Base-by-base conservation (phyloP, 371 early-diverging fungal species). In the Lichtheimia ramosa region DNA sequence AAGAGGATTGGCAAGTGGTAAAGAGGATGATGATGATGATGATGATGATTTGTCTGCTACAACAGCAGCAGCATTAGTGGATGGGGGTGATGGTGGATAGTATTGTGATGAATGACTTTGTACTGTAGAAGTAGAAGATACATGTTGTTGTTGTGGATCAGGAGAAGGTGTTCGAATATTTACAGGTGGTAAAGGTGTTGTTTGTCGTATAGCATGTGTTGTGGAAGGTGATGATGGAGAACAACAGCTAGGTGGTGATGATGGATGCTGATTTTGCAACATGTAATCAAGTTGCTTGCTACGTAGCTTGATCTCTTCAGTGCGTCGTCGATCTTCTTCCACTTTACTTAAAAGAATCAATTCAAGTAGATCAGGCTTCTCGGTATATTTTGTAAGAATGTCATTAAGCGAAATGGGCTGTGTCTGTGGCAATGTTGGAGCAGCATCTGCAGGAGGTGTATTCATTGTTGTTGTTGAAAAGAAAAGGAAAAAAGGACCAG, bases 321-420 rank as follows among this genome's bases (percentile, higher is more conserved):
- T 71, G 62, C 69, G 69, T 43, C 81, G 78, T 41, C 70, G 67
- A 52, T 81, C 81, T 53, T 81, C 81, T 56, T 81, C 74, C 2
- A 75, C 75, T 62, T 77, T 81, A 59, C 76, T 73, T 5, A 70
- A 58, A 46, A 81, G 67, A 27, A 81, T 81, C 54, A 81, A 40
- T 51, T 77, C 70, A 2, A 81, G 62, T 10, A 81, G 68, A n/a
- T 78, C 81, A 18, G 81, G 81, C 52, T 75, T 70, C 7, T 58
- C 46, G 15, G 66, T 51, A 24, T 73, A 81, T 16, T 71, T 72
- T 3, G 70, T 63, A 15, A 81, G 50, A 55, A 81, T 65, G 6
- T 74, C 71, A 41, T 74, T 69, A 10, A 80, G 63, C 15, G 42
- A 25, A 25, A 39, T 41, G 2, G 16, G 13, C 8, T 28, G 20